Conservation (phyloP, 2,329 filamentous ascomycete species). For the Colletotrichum truncatum region DNA sequence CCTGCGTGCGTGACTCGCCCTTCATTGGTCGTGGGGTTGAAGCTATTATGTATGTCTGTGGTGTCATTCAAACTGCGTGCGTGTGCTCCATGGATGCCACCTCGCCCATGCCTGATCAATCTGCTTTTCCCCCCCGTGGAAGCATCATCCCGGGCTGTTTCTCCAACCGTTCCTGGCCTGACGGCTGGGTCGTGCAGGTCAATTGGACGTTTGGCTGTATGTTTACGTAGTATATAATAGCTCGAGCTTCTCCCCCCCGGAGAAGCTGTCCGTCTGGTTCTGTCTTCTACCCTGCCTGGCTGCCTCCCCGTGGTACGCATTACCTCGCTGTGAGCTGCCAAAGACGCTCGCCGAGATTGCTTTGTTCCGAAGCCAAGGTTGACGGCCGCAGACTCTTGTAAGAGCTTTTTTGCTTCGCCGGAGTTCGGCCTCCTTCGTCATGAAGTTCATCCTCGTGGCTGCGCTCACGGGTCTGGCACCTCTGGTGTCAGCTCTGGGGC, state of each 20-base stretch:
- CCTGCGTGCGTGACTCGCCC: not conserved
- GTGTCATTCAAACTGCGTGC: slow-evolving; percentile 6
- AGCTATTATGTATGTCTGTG: not conserved
- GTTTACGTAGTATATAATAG: slow-evolving; percentile 16
- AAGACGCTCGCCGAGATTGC: not conserved
- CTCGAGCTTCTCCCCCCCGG: not conserved
- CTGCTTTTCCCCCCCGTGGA: slow-evolving; percentile 5
- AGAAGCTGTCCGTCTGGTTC: not conserved
- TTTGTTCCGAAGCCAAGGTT: not conserved
- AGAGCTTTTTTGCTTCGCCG: not conserved
- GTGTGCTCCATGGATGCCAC: not conserved
- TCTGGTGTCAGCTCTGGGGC: slow-evolving; percentile 52
- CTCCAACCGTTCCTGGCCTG: slow-evolving; percentile 18
- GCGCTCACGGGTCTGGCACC: slow-evolving; percentile 34
- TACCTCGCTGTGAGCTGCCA: not conserved
- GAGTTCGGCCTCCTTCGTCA: not conserved
- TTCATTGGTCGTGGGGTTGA: slow-evolving; percentile 8
- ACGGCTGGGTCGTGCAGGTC: not conserved
- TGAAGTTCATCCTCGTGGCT: slow-evolving; percentile 30
- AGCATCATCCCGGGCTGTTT: slow-evolving; percentile 15
- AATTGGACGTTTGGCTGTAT: not conserved
- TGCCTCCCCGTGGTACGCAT: not conserved
- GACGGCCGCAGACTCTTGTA: not conserved
- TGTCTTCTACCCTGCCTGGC: not conserved
- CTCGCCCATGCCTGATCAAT: slow-evolving; percentile 3